Conservation (phyloP, 106 monocot species). For the Dioscorea alata region DNA sequence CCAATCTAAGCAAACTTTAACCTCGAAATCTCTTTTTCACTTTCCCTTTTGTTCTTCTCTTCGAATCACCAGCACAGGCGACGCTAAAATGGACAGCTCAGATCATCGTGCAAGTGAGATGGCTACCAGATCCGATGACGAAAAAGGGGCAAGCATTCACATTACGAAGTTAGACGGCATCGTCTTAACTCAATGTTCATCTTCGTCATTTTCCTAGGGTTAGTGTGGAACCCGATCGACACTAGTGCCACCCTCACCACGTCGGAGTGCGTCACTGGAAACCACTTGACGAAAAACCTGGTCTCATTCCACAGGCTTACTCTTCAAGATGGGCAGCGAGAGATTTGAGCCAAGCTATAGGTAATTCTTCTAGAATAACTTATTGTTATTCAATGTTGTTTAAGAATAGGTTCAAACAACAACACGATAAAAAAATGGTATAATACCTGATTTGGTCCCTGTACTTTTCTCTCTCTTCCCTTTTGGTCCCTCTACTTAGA, state of each 20-base stretch:
- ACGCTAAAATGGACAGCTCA: not conserved
- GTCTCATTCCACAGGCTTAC: slow-evolving; percentile 73
- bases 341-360: too few species aligned
- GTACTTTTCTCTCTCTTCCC: too few species aligned
- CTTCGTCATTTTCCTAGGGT: slow-evolving; percentile 74
- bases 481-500: too few species aligned
- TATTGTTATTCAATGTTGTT: too few species aligned
- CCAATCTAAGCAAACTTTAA: too few species aligned
- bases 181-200: slow-evolving; percentile 90
- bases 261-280: slow-evolving; percentile 29
- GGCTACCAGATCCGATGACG: not conserved
- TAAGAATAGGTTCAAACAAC: too few species aligned
- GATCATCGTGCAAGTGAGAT: not conserved
- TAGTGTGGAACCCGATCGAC: slow-evolving; percentile 62
- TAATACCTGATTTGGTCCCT: too few species aligned
- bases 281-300: slow-evolving; percentile 32
- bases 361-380: too few species aligned
- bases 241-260: slow-evolving; percentile 5
- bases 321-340: too few species aligned
- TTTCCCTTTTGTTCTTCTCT: not conserved
- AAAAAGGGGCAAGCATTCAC: slow-evolving; percentile 53
- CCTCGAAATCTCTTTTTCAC: too few species aligned
- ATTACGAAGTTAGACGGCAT: slow-evolving; percentile 86
- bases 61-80: not conserved
- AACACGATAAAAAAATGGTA: too few species aligned